These are phyloP conservation scores for Nothophytophthora sp. DNA, from an alignment of 352 stramenopile species.

Conservation along the genomic window DNA sequence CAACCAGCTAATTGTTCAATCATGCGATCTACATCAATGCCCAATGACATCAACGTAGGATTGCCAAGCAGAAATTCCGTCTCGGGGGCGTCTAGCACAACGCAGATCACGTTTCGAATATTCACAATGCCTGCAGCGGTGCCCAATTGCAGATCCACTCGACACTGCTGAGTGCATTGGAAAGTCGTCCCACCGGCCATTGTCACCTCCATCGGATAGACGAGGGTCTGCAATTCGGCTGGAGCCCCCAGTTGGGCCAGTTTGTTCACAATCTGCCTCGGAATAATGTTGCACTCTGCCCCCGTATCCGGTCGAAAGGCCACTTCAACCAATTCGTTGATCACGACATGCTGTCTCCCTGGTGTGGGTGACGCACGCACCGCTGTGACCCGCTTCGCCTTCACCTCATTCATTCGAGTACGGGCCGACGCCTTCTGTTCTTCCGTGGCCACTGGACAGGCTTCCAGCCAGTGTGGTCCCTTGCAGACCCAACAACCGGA, in stretches of 20 bases:
- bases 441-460: constrained; percentile 10
- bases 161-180: too few relatives aligned
- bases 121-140: too few relatives aligned
- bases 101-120: not conserved
- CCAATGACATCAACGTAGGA: not conserved
- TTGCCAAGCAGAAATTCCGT: constrained; percentile 6
- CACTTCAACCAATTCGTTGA: too few relatives aligned
- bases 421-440: constrained; percentile 2
- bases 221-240: too few relatives aligned
- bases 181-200: constrained; percentile 1
- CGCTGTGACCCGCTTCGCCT: not conserved
- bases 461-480: constrained; percentile 14
- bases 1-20: constrained; percentile 1
- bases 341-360: too few relatives aligned
- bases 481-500: constrained; percentile 18
- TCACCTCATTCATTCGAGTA: too few relatives aligned
- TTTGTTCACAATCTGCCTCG: too few relatives aligned
- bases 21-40: constrained; percentile 13
- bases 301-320: too few relatives aligned
- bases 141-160: too few relatives aligned
- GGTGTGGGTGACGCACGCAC: too few relatives aligned
- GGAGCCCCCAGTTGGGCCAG: too few relatives aligned
- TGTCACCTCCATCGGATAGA: constrained; percentile 7
- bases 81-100: not conserved
- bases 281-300: too few relatives aligned